A percentile compares a stretch with the other conserved stretches of the same genome.
phyloP scores from a whole-genome alignment of 352 stramenopile genomes.

The Globisporangium barbulae region DNA sequence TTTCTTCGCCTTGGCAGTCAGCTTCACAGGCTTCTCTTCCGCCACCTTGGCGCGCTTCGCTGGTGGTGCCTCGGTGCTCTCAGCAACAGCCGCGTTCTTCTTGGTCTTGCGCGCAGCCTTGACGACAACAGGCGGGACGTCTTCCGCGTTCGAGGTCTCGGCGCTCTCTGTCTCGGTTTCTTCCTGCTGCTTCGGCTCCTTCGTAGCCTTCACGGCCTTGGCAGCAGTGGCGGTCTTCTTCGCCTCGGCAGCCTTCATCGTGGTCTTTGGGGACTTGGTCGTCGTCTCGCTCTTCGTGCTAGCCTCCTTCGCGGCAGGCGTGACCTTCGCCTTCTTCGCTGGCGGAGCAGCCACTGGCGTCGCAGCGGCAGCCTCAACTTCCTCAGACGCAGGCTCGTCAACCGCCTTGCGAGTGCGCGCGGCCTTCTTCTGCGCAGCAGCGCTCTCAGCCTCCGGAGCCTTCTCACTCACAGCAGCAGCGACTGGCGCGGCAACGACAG shows the following conservation, averaged over 20 bases:
- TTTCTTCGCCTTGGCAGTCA: conserved; percentile 18
- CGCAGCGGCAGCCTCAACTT: not conserved
- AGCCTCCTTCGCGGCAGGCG: conserved; percentile 3
- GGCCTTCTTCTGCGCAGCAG: conserved; percentile 2
- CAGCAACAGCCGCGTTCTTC: conserved; percentile 15
- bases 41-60: conserved; percentile 15
- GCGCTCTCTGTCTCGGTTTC: conserved; percentile 3
- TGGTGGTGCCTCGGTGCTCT: conserved; percentile 17
- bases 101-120: conserved; percentile 19
- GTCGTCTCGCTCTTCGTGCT: conserved; percentile 6
- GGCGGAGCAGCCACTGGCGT: not conserved
- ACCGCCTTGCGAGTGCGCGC: conserved; percentile 6
- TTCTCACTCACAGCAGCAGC: conserved; percentile 4
- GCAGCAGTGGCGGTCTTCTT: conserved; percentile 11
- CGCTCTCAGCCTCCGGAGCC: conserved; percentile 6
- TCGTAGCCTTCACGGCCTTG: conserved; percentile 25
- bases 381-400: conserved; percentile 5
- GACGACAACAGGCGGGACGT: not conserved
- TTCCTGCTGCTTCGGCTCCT: conserved; percentile 22
- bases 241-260: conserved; percentile 6
- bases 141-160: conserved; percentile 2
- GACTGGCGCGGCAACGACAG: not conserved
- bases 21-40: conserved; percentile 14
- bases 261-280: conserved; percentile 8
- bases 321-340: conserved; percentile 19